Conservation (phyloP, 306 rosid species). For the Dalbergia oliveri region DNA sequence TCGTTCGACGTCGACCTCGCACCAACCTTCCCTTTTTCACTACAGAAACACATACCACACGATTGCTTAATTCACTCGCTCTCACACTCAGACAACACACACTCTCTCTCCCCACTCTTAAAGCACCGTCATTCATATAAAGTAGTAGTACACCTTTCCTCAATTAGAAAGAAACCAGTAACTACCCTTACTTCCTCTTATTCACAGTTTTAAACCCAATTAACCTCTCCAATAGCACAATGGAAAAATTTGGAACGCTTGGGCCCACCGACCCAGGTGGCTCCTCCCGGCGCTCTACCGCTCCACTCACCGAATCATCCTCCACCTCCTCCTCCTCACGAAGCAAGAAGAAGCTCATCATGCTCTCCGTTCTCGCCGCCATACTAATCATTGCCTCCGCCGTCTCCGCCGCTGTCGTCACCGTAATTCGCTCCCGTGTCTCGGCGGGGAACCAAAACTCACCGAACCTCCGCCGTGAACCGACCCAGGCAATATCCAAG, state of each 20-base stretch:
- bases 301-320: conserved; percentile 35
- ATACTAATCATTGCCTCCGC: conserved; percentile 69
- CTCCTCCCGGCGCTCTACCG: conserved; percentile 54
- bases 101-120: neutral
- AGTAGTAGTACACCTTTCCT: neutral
- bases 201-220: neutral
- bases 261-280: conserved; percentile 58
- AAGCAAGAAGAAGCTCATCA: conserved; percentile 51
- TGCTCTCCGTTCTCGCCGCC: conserved; percentile 60
- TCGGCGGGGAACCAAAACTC: neutral
- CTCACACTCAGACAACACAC: neutral
- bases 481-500: conserved; percentile 83
- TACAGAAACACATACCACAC: neutral
- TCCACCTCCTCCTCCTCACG: neutral
- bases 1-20: conserved; percentile 63
- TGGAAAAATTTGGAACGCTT: conserved; percentile 64
- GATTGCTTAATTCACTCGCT: neutral
- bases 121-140: conserved; percentile 22
- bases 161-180: neutral
- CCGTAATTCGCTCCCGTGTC: conserved; percentile 45
- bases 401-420: conserved; percentile 60
- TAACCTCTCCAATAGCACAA: neutral
- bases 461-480: conserved; percentile 54
- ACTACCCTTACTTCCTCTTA: neutral
- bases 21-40: conserved; percentile 58